Conservation (phyloP, 2,329 filamentous ascomycete genomes). For the Microthyrium microscopicum region DNA sequence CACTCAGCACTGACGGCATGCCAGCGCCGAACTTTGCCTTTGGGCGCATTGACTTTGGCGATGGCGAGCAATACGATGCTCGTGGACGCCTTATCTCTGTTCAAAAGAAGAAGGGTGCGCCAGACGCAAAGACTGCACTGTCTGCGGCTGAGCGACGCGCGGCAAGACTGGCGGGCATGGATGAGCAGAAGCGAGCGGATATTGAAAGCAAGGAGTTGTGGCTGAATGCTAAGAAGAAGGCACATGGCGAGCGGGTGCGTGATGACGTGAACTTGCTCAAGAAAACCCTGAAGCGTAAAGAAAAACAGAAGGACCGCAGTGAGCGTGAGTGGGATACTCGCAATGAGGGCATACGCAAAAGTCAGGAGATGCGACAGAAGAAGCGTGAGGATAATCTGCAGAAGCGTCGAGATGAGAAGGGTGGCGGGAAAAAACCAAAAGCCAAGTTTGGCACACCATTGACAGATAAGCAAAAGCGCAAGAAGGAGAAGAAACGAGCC, state of each 20-base stretch:
- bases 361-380: slow-evolving; percentile 32
- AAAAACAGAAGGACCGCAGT: slow-evolving; percentile 77
- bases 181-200: slow-evolving; percentile 65
- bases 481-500: too few relatives aligned
- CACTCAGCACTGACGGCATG: slow-evolving; percentile 28
- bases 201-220: slow-evolving; percentile 89
- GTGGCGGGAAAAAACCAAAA: too few relatives aligned
- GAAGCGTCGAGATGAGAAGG: slow-evolving; percentile 60
- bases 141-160: slow-evolving; percentile 74
- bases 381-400: slow-evolving; percentile 39
- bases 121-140: slow-evolving; percentile 74
- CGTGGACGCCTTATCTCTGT: slow-evolving; percentile 43
- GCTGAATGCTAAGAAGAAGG: slow-evolving; percentile 77
- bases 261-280: slow-evolving; percentile 72
- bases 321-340: slow-evolving; percentile 59
- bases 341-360: slow-evolving; percentile 27
- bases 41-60: slow-evolving; percentile 76
- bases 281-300: slow-evolving; percentile 89
- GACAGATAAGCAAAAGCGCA: too few relatives aligned
- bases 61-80: slow-evolving; percentile 65
- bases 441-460: too few relatives aligned
- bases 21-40: slow-evolving; percentile 63
- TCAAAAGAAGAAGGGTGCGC: slow-evolving; percentile 64
- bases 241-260: slow-evolving; percentile 74
- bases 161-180: slow-evolving; percentile 57